Evolutionary conservation across 768 basidiomycete genomes (phyloP).

Genomic region (Tricholoma sp.): DNA sequence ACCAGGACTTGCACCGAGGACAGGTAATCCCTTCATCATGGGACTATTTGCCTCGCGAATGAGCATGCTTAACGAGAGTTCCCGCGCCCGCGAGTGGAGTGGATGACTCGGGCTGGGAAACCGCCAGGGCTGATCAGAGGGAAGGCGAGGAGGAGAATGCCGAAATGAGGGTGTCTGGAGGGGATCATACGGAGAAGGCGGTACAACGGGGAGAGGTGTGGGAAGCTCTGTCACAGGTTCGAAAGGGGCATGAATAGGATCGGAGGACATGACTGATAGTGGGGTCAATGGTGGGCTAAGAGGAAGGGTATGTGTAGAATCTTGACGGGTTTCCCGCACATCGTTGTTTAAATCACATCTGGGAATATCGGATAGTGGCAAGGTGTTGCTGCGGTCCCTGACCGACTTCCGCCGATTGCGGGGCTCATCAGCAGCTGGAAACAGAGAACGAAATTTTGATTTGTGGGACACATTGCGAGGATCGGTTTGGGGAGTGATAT

Average conservation of each 20-base stretch:
- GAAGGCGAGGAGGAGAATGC: constrained; percentile 69
- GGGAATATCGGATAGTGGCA: neutral
- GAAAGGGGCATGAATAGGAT: constrained; percentile 18
- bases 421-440: constrained; percentile 18
- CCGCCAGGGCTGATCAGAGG: constrained; percentile 79
- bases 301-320: constrained; percentile 18
- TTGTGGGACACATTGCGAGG: constrained; percentile 32
- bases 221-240: constrained; percentile 19
- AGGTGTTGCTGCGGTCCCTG: constrained; percentile 4
- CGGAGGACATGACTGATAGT: constrained; percentile 24
- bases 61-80: constrained; percentile 62
- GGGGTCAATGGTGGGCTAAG: constrained; percentile 35
- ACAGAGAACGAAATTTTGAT: constrained; percentile 39
- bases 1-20: constrained; percentile 26
- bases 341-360: constrained; percentile 12
- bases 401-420: constrained; percentile 19
- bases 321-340: constrained; percentile 9
- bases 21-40: constrained; percentile 27
- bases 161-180: constrained; percentile 70
- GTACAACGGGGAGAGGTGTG: constrained; percentile 35
- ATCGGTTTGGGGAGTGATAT: constrained; percentile 35
- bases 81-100: constrained; percentile 57
- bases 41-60: constrained; percentile 50
- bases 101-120: constrained; percentile 78
- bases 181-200: constrained; percentile 74